These are phyloP conservation scores for Lodderomyces margitis DNA, from an alignment of 1,139 yeast species.

Conservation along the genomic window DNA sequence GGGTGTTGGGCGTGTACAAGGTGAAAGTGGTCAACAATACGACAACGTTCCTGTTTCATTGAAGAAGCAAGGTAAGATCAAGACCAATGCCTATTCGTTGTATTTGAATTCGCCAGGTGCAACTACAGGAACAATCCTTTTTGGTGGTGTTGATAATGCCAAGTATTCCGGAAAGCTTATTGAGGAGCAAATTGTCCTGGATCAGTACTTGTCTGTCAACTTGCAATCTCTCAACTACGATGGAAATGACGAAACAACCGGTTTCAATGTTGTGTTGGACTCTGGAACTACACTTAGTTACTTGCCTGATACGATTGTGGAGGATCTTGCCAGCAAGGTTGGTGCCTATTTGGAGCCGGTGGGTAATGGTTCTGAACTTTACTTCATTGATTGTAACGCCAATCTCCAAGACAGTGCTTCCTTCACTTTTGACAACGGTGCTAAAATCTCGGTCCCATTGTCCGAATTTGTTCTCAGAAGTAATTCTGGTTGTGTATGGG, in stretches of 20 bases:
- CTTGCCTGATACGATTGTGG: constrained; percentile 20
- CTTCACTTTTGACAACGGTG: constrained; percentile 30
- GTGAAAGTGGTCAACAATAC: constrained; percentile 17
- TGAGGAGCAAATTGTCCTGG: constrained; percentile 9
- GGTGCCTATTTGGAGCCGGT: constrained; percentile 17
- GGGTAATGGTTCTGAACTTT: constrained; percentile 15
- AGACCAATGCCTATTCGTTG: constrained; percentile 37
- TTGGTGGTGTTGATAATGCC: constrained; percentile 31
- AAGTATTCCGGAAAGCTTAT: constrained; percentile 24
- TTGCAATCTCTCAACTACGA: constrained; percentile 7
- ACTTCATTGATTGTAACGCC: constrained; percentile 10
- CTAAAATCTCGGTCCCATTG: constrained; percentile 29
- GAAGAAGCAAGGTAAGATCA: constrained; percentile 44
- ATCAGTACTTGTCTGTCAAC: constrained; percentile 5
- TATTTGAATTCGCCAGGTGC: constrained; percentile 26
- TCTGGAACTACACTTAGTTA: constrained; percentile 32
- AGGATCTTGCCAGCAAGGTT: constrained; percentile 14
- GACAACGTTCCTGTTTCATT: constrained; percentile 32
- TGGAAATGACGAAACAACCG: neutral
- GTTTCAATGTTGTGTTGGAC: constrained; percentile 17
- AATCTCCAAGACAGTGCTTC: constrained; percentile 9
- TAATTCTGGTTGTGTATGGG: constrained; percentile 9
- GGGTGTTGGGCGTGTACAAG: constrained; percentile 21
- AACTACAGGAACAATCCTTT: constrained; percentile 23
- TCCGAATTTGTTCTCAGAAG: constrained; percentile 18